These are phyloP conservation scores for Kregervanrija delftensis DNA, from an alignment of 805 yeast species.

Conservation along the genomic window DNA sequence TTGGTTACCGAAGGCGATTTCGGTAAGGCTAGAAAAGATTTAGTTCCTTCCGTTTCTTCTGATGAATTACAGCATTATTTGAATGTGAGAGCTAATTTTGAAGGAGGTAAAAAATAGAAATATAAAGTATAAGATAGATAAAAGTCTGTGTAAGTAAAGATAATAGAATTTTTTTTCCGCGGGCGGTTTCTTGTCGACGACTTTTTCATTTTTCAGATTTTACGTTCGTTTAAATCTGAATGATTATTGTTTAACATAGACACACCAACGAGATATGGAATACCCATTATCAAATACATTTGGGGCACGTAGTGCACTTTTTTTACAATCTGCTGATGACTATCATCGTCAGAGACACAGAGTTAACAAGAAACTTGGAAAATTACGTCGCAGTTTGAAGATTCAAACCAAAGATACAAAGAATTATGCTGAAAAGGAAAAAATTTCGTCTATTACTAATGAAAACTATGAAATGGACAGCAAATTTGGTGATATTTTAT, in stretches of 20 bases:
- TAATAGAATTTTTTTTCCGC: neutral
- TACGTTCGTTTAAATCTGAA: no score
- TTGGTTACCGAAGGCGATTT: constrained; percentile 69
- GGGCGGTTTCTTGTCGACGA: neutral
- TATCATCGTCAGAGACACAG: constrained; percentile 61
- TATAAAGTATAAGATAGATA: neutral
- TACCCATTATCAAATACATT: constrained; percentile 40
- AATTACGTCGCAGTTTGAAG: constrained; percentile 56
- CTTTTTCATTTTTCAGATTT: neutral
- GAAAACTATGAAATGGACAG: constrained; percentile 46
- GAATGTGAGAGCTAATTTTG: constrained; percentile 73
- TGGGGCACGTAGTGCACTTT: constrained; percentile 55
- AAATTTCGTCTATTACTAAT: constrained; percentile 37
- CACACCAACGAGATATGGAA: constrained; percentile 28
- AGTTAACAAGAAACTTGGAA: constrained; percentile 51
- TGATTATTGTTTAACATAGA: no score
- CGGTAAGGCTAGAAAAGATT: constrained; percentile 60
- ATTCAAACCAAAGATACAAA: constrained; percentile 64
- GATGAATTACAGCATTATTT: constrained; percentile 83
- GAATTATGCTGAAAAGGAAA: constrained; percentile 44
- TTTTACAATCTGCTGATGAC: constrained; percentile 62
- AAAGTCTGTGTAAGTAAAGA: neutral
- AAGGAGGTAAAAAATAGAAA: constrained; percentile 48
- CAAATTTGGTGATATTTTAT: constrained; percentile 49
- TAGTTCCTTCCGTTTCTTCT: constrained; percentile 80